Percentiles rank a stretch among this genome's conserved stretches.
Conservation (phyloP, 805 yeast species). For the Zygotorulaspora sp. region DNA sequence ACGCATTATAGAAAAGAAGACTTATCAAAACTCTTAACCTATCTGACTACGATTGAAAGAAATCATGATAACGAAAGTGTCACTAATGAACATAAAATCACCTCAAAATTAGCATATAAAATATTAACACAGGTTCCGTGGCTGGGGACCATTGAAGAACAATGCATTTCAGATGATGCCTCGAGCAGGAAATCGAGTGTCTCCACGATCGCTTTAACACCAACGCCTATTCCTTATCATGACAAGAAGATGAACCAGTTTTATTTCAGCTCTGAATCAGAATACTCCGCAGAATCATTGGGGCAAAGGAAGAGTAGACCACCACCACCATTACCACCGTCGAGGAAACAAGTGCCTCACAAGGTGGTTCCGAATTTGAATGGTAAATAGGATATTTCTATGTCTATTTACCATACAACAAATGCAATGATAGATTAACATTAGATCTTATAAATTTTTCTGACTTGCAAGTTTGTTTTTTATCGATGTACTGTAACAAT, state of each 20-base stretch:
- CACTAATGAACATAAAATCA: conserved; percentile 33
- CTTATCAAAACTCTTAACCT: conserved; percentile 46
- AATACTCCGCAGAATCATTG: conserved; percentile 36
- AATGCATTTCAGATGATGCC: conserved; percentile 10
- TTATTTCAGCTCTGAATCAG: conserved; percentile 13
- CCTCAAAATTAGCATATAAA: conserved; percentile 41
- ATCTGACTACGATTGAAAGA: conserved; percentile 36
- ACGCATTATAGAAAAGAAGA: conserved; percentile 57
- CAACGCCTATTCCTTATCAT: conserved; percentile 6
- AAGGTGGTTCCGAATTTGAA: conserved; percentile 4
- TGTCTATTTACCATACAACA: not conserved
- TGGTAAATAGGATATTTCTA: not conserved
- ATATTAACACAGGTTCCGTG: conserved; percentile 36
- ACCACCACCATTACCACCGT: conserved; percentile 39
- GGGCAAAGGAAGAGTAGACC: conserved; percentile 34
- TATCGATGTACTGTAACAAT: no score
- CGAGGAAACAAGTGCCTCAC: conserved; percentile 27
- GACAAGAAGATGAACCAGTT: conserved; percentile 7
- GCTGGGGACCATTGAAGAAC: conserved; percentile 21
- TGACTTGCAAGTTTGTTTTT: no score
- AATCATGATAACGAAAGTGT: conserved; percentile 23
- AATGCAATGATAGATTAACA: no score
- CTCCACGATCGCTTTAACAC: conserved; percentile 19
- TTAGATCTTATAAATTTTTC: no score
- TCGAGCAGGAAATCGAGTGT: conserved; percentile 27